phyloP scores from a whole-genome alignment of 768 basidiomycete genomes.

The Mrakia frigida region DNA sequence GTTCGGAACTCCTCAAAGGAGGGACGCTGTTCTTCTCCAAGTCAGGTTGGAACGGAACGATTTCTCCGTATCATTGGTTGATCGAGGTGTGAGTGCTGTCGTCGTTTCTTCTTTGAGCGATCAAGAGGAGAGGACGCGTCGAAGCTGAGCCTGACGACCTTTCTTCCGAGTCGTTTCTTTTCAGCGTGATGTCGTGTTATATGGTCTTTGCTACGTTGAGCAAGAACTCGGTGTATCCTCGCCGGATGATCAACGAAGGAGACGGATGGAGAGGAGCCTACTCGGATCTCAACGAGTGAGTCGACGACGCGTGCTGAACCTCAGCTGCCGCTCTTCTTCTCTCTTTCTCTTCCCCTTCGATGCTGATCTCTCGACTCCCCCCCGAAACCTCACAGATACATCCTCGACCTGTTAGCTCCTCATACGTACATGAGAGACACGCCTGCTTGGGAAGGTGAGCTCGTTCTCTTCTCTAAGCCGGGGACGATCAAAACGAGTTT shows the following conservation, averaged over 20 bases:
- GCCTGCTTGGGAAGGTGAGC: neutral
- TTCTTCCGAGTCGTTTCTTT: neutral
- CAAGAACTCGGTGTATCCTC: neutral
- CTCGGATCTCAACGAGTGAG: neutral
- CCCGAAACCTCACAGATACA: neutral
- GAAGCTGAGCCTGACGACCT: neutral
- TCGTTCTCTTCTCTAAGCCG: neutral
- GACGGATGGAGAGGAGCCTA: slow-evolving; percentile 7
- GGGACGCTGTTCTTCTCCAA: neutral
- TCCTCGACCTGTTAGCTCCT: neutral
- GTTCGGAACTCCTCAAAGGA: neutral
- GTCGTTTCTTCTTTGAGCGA: neutral
- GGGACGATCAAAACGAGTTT: neutral
- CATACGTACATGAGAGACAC: neutral
- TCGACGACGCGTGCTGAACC: neutral
- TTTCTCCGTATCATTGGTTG: neutral
- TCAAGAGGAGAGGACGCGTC: neutral
- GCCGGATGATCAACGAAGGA: neutral
- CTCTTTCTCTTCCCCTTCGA: neutral
- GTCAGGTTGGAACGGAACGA: slow-evolving; percentile 2
- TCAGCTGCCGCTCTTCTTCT: neutral
- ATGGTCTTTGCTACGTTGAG: neutral
- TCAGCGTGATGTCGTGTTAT: neutral
- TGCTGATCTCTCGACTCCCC: neutral
- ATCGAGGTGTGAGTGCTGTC: neutral